Evolutionary conservation across 169 alveolate species (phyloP).

Genomic region (Cryptosporidium bovis): DNA sequence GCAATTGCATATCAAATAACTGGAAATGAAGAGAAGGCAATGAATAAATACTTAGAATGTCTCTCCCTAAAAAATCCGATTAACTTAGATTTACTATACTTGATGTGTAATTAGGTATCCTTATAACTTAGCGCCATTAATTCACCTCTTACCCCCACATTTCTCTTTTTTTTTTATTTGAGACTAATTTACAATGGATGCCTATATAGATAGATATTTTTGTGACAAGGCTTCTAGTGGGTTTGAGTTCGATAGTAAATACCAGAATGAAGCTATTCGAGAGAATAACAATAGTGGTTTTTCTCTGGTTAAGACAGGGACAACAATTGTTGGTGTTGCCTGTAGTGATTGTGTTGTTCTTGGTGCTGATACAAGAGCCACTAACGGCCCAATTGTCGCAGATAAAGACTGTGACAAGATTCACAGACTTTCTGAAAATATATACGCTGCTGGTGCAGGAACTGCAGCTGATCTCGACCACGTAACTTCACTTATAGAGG

Average conservation of each 20-base stretch:
- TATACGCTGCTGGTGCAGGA: conserved; percentile 99
- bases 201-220: conserved; percentile 30
- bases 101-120: conserved; percentile 12
- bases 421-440: conserved; percentile 94
- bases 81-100: conserved; percentile 33
- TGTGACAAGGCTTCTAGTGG: conserved; percentile 33
- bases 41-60: conserved; percentile 12
- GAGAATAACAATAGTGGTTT: background rate
- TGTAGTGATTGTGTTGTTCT: conserved; percentile 95
- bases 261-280: background rate
- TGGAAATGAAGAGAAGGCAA: conserved; percentile 34
- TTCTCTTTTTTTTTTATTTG: background rate
- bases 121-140: conserved; percentile 20
- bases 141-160: conserved; percentile 47
- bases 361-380: conserved; percentile 99
- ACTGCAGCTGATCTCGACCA: conserved; percentile 98
- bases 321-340: conserved; percentile 97
- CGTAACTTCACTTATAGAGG: conserved; percentile 90
- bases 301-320: conserved; percentile 89
- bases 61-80: background rate
- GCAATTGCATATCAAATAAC: conserved; percentile 21
- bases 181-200: conserved; percentile 22
- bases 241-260: conserved; percentile 17
- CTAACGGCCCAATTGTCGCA: conserved; percentile 97
- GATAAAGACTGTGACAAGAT: conserved; percentile 96